Conservation (phyloP, 768 basidiomycete species). For the Arthromyces matolae region DNA sequence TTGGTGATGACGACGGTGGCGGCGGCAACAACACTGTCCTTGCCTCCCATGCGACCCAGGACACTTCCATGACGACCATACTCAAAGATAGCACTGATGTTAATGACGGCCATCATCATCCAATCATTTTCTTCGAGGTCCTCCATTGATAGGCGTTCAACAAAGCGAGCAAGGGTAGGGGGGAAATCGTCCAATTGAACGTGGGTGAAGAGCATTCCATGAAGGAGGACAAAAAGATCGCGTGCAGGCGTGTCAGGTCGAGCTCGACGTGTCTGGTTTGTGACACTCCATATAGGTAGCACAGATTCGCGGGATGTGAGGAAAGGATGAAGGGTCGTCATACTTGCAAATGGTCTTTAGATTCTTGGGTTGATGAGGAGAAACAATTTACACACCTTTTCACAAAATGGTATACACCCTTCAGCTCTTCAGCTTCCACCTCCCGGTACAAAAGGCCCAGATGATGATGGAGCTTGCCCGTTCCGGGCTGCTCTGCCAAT, state of each 20-base stretch:
- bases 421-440: slow-evolving; percentile 74
- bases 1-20: slow-evolving; percentile 21
- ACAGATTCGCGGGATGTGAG: slow-evolving; percentile 86
- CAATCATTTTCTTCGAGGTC: slow-evolving; percentile 82
- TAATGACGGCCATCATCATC: slow-evolving; percentile 94
- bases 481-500: slow-evolving; percentile 86
- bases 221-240: slow-evolving; percentile 87
- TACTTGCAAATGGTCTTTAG: slow-evolving; percentile 44
- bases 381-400: slow-evolving; percentile 66
- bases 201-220: slow-evolving; percentile 96
- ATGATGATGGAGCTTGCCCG: slow-evolving; percentile 92
- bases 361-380: slow-evolving; percentile 2
- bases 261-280: slow-evolving; percentile 68
- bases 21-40: slow-evolving; percentile 34
- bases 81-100: slow-evolving; percentile 79
- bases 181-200: slow-evolving; percentile 92
- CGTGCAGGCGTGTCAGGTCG: slow-evolving; percentile 66
- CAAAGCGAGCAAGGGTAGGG: slow-evolving; percentile 74
- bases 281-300: slow-evolving; percentile 79
- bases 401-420: slow-evolving; percentile 88
- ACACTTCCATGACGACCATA: slow-evolving; percentile 78
- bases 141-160: slow-evolving; percentile 83
- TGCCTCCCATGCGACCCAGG: slow-evolving; percentile 61
- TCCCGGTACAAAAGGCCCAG: slow-evolving; percentile 85
- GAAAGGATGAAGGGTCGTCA: slow-evolving; percentile 90